These are phyloP conservation scores for Stachybotrys echinatus DNA, from an alignment of 2,329 filamentous ascomycete species.

Conservation along the genomic window DNA sequence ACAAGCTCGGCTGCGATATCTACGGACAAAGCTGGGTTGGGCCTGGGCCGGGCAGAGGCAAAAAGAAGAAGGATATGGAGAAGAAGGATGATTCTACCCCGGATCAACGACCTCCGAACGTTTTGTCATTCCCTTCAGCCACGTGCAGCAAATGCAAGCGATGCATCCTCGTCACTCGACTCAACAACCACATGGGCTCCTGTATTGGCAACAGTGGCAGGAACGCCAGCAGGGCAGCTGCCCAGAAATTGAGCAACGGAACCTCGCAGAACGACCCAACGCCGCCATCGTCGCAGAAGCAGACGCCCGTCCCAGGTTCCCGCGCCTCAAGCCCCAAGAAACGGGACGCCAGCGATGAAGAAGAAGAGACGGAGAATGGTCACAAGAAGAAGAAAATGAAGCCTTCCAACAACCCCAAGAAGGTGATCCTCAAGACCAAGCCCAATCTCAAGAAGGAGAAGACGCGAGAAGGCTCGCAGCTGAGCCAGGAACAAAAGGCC, in stretches of 20 bases:
- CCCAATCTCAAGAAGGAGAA: constrained; percentile 48
- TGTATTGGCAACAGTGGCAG: constrained; percentile 63
- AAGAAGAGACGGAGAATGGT: constrained; percentile 44
- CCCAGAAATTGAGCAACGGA: constrained; percentile 58
- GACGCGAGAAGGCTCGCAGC: constrained; percentile 42
- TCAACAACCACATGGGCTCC: constrained; percentile 65
- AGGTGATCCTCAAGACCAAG: constrained; percentile 52
- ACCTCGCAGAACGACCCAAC: constrained; percentile 51
- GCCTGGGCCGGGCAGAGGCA: constrained; percentile 63
- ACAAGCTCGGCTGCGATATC: constrained; percentile 71
- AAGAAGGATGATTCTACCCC: constrained; percentile 48
- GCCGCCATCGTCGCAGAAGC: constrained; percentile 58
- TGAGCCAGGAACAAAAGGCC: constrained; percentile 43
- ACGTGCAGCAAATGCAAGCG: constrained; percentile 65
- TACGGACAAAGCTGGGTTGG: constrained; percentile 78
- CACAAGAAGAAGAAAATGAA: constrained; percentile 58
- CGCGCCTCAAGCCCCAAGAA: constrained; percentile 51
- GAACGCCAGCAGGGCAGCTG: constrained; percentile 56
- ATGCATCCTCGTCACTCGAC: constrained; percentile 58
- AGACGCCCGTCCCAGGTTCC: constrained; percentile 51
- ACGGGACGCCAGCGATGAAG: constrained; percentile 51
- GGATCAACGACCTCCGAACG: constrained; percentile 54
- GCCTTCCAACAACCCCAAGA: constrained; percentile 38
- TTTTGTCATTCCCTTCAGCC: constrained; percentile 59
- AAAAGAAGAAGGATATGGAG: constrained; percentile 75